A percentile compares a stretch with the other conserved stretches of the same genome.
phyloP scores from a whole-genome alignment of 2,329 filamentous ascomycete species.

The Scortechinia acanthostroma region DNA sequence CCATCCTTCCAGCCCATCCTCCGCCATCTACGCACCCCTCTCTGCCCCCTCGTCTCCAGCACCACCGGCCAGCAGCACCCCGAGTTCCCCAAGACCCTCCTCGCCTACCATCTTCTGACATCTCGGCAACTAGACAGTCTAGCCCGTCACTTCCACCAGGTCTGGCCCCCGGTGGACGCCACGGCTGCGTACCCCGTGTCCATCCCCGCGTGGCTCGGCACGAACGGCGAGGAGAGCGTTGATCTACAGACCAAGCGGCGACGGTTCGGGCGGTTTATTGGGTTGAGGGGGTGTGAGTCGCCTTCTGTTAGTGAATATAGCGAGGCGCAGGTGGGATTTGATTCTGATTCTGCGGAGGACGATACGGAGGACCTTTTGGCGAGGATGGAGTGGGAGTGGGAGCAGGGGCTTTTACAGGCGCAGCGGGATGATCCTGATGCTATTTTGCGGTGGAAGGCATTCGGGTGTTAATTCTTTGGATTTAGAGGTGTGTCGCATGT shows the following conservation, averaged over 20 bases:
- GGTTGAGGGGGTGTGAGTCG: conserved; percentile 18
- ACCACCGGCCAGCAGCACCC: conserved; percentile 21
- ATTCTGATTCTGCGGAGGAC: background rate
- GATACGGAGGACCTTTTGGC: conserved; percentile 9
- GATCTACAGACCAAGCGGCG: conserved; percentile 24
- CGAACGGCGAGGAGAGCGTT: conserved; percentile 8
- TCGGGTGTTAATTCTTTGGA: too few relatives aligned
- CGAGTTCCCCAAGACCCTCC: conserved; percentile 21
- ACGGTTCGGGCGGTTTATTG: conserved; percentile 31
- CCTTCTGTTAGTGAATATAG: background rate
- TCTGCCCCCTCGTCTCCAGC: conserved; percentile 24
- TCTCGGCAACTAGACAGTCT: conserved; percentile 26
- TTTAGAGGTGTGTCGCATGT: background rate
- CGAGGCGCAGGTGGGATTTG: background rate
- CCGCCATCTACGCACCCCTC: conserved; percentile 15
- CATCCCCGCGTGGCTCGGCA: conserved; percentile 6
- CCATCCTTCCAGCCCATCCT: conserved; percentile 9
- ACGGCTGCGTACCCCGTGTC: conserved; percentile 21
- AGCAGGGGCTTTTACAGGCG: conserved; percentile 13
- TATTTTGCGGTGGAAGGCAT: too few relatives aligned
- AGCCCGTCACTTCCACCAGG: conserved; percentile 29
- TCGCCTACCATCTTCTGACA: conserved; percentile 29
- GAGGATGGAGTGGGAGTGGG: conserved; percentile 17
- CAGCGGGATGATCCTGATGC: background rate
- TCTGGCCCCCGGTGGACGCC: conserved; percentile 18